Evolutionary conservation across 2,329 filamentous ascomycete species (phyloP).

Genomic region (Colletotrichum plurivorum): DNA sequence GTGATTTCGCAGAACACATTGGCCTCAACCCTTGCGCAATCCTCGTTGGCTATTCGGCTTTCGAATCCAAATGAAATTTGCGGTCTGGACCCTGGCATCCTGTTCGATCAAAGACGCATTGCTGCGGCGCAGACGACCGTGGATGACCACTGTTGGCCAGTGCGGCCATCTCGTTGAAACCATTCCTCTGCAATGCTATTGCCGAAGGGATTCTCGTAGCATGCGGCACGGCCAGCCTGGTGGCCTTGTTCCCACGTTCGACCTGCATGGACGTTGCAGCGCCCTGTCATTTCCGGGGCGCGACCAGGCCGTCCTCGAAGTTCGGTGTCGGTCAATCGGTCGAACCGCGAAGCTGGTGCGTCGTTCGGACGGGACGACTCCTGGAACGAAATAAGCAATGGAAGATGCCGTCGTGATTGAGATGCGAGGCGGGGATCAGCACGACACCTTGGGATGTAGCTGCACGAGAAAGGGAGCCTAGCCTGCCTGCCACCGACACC

Average conservation of each 20-base stretch:
- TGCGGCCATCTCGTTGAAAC: conserved; percentile 23
- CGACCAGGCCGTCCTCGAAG: not conserved
- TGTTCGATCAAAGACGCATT: not conserved
- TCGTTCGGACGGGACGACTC: not conserved
- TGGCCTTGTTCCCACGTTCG: conserved; percentile 2
- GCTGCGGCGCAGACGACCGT: conserved; percentile 11
- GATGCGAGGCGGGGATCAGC: conserved; percentile 12
- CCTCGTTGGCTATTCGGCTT: conserved; percentile 10
- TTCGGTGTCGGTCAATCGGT: not conserved
- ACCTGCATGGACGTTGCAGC: conserved; percentile 11
- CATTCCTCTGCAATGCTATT: conserved; percentile 9
- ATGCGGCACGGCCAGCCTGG: conserved; percentile 14
- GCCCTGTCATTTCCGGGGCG: conserved; percentile 4
- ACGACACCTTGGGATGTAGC: not conserved
- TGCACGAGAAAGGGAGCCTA: not conserved
- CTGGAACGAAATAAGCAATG: conserved; percentile 11
- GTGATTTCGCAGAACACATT: not conserved
- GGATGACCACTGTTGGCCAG: conserved; percentile 9
- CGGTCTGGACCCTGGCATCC: not conserved
- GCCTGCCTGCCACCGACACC: not conserved
- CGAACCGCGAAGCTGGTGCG: conserved; percentile 2
- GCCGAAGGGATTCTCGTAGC: conserved; percentile 15
- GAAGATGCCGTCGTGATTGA: conserved; percentile 3
- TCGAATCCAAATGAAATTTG: conserved; percentile 8
- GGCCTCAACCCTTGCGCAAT: conserved; percentile 1